Base-by-base conservation (phyloP, 768 basidiomycete species). In the Exidia glandulosa region DNA sequence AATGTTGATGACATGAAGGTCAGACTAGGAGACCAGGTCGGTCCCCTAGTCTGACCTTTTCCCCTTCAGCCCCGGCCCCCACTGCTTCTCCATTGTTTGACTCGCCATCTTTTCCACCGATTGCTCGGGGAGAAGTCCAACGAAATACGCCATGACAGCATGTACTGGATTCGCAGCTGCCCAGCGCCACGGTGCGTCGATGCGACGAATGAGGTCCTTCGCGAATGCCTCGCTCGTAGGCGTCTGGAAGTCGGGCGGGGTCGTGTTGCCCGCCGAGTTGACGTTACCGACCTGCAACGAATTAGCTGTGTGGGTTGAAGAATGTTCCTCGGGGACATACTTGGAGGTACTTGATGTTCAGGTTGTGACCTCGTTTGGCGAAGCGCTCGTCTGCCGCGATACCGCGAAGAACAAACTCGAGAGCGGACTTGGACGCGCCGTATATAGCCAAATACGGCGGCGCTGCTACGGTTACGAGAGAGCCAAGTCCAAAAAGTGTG, bases 341-440 rank as follows among this genome's bases (percentile, higher is more conserved):
- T 16, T 36, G 34, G 34, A 36, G 7, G 34, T 36, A 36, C 34
- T 36, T 36, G 34, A 36, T 7, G 34, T 36, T 16, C 7, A 36
- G 34, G 34, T 36, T 36, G 16, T 36, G 34, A 7, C 34, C 34
- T 7, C 34, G 34, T 36, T 16, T 16, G 7, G 34, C 34, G 34
- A 36, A 61, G 9, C 62, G 62, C 48, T 63, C 62, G 48, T 63
- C 62, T 7, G 57, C 29, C 2, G 34, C 45, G 16, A 63, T 45
- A 1, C 45, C 59, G 31, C 57, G 56, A 5, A 45, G 25, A 29
- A 63, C 36, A 12, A 34, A 32, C 34, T 60, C 59, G 29, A 60
- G 31, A 56, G 60, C 60, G 7, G 32, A 33, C 48, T 63, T 63
- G 45, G 29, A 57, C 19, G 62, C 34, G 25, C 59, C 54, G 45